Evolutionary conservation across 2,329 filamentous ascomycete species (phyloP).

Genomic region (Diplodia seriata): DNA sequence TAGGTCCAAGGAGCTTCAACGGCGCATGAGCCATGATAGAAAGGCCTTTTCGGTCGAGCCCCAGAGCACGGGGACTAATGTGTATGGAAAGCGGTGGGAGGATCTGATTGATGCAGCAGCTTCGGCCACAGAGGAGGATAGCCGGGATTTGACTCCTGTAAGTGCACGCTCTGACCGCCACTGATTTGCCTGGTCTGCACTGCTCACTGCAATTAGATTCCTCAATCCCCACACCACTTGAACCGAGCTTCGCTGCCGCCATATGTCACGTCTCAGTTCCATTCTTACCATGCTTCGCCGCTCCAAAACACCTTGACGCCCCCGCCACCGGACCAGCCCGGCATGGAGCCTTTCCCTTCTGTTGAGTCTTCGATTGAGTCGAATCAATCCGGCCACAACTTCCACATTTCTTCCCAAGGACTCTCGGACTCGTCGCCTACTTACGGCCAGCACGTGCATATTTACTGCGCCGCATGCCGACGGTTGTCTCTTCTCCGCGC

Average conservation of each 20-base stretch:
- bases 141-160: slow-evolving; percentile 85
- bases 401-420: slow-evolving; percentile 62
- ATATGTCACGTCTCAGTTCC: slow-evolving; percentile 58
- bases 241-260: slow-evolving; percentile 69
- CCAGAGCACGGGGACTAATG: slow-evolving; percentile 67
- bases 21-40: slow-evolving; percentile 74
- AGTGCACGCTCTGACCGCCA: slow-evolving; percentile 44
- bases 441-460: slow-evolving; percentile 67
- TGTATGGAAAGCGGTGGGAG: slow-evolving; percentile 90
- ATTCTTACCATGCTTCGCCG: slow-evolving; percentile 84
- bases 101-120: slow-evolving; percentile 94
- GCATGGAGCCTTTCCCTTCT: slow-evolving; percentile 79
- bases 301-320: slow-evolving; percentile 90
- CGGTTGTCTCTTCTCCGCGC: slow-evolving; percentile 77
- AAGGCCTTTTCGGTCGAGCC: slow-evolving; percentile 90
- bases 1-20: slow-evolving; percentile 76
- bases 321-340: slow-evolving; percentile 60
- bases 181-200: slow-evolving; percentile 21
- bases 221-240: slow-evolving; percentile 58
- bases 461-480: slow-evolving; percentile 90
- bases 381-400: slow-evolving; percentile 74
- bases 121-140: slow-evolving; percentile 91
- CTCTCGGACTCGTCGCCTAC: slow-evolving; percentile 67
- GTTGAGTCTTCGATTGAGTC: slow-evolving; percentile 79
- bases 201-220: slow-evolving; percentile 47